Evolutionary conservation across 2,329 filamentous ascomycete genomes (phyloP), one percentile per base, ranked within the genome.

Genomic region (Triangularia verruculosa): DNA sequence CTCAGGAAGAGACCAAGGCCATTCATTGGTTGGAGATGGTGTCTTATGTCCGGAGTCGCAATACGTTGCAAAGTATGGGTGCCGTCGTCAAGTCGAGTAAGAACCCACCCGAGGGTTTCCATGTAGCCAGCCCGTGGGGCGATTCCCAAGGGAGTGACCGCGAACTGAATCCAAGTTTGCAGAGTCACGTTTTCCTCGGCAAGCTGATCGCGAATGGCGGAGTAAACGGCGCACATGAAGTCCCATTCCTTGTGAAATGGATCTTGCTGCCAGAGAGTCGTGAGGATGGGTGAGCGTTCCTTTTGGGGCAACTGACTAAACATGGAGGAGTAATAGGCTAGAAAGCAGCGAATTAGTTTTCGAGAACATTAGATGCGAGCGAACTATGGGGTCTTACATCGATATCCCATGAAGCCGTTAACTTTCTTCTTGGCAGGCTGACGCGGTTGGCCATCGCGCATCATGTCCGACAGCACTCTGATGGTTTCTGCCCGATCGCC

Each of bases 401-500:
- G 66, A 51, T 67, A 72, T 20, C 68, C 70, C 62, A 72, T 72
- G 57, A 72, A 72, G 6, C 68, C 70, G 54, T 73, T 73, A 24
- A 73, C 68, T 32, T 69, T 67, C 53, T 70, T 70, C 27, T 70
- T 69, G 43, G 59, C 57, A 4, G 62, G 43, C n/a, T 64, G 62
- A 13, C 30, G 52, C n/a, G 47, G 59, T n/a, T 30, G 55, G 34
- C 59, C 61, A 12, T 34, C 32, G 13, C 61, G 55, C 63, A 64
- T 64, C 59, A 64, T 64, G 12, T 12, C 28, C 20, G 59, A 59
- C 24, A 64, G 51, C 13, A 34, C 59, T 24, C 39, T 62, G 47
- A 64, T 61, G 22, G 63, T 52, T 11, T 57, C 28, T 7, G 61
- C 59, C 9, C 63, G 63, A 22, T 64, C 63, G 27, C 34, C 51